Conservation (phyloP, 257 asterid genomes). For the Mentha longifolia region DNA sequence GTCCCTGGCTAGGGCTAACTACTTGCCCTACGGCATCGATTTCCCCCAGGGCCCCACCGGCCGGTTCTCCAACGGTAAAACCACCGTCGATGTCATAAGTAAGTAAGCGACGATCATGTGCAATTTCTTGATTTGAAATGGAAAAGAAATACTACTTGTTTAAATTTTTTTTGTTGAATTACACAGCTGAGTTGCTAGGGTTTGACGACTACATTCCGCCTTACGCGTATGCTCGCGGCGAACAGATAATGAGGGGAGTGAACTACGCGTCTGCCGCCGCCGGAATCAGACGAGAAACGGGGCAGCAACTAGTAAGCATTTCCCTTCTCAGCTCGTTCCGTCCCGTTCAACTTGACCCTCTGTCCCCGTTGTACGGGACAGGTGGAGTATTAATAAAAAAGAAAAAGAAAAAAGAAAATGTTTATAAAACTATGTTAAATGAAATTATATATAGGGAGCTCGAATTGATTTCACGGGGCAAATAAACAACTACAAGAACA, state of each 20-base stretch:
- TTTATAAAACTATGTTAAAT: too few species aligned
- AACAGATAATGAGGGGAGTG: slow-evolving; percentile 65
- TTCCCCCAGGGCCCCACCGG: slow-evolving; percentile 68
- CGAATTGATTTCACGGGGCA: slow-evolving; percentile 64
- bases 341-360: too few species aligned
- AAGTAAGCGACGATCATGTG: slow-evolving; percentile 33
- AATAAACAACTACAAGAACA: slow-evolving; percentile 72
- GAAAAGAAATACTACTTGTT: not conserved
- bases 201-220: slow-evolving; percentile 66
- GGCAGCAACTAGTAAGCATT: slow-evolving; percentile 66
- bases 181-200: slow-evolving; percentile 71
- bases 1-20: slow-evolving; percentile 72
- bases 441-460: slow-evolving; percentile 53
- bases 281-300: slow-evolving; percentile 82
- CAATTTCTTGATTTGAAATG: not conserved
- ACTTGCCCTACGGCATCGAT: slow-evolving; percentile 77
- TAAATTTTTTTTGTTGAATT: not conserved
- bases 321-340: too few species aligned
- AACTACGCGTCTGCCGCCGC: slow-evolving; percentile 93
- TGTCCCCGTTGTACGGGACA: too few species aligned
- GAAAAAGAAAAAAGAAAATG: too few species aligned
- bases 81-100: slow-evolving; percentile 71
- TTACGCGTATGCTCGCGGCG: slow-evolving; percentile 59
- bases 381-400: too few species aligned
- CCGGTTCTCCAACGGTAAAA: slow-evolving; percentile 69